Base-by-base conservation (phyloP, 163 green algal species). In the Chlamydomonas reinhardtii region DNA sequence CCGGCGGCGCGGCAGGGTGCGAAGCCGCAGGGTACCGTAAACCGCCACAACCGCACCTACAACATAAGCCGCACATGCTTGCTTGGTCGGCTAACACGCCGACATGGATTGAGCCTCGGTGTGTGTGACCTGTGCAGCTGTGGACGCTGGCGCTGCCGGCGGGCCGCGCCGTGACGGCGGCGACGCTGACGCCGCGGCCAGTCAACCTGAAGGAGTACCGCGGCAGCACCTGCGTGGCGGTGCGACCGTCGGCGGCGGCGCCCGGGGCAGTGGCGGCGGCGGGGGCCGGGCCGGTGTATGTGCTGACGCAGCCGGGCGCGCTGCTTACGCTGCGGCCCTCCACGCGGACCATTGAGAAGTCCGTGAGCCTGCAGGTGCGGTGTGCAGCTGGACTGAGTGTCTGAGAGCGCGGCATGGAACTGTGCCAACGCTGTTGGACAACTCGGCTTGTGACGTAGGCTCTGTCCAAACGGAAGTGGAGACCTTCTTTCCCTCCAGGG, bases 351-450 rank as follows among this genome's bases (percentile, higher is more conserved):
- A 48, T 91, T 12, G 90, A 93, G 75, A 93, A 91, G 34, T 80
- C 74, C 35, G 81, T 92, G 22, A 89, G 89, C 87, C 48, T 93
- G 56, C 82, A 91, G 86, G 88, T 92, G 61, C 9, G 86, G n/a
- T 35, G 11, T 39, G 31, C 31, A 34, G 17, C 5, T 25, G 19
- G 16, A 65, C 56, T 8, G 56, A 12, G 12, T 24, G 19, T 65
- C 3, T 54, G 56, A 15, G 22, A 15, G 16, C 6, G 6, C 56
- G 25, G 17, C 56, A 24, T 27, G 56, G n/a, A n/a, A n/a, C n/a
- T n/a, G n/a, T n/a, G n/a, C n/a, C n/a, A n/a, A n/a, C n/a, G n/a
- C n/a, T n/a, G n/a, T n/a, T n/a, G n/a, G n/a, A n/a, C n/a, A n/a
- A n/a, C n/a, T n/a, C n/a, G n/a, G n/a, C n/a, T n/a, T n/a, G n/a